phyloP scores from a whole-genome alignment of 176 grass and related monocot genomes.

The Triticum timopheevii region DNA sequence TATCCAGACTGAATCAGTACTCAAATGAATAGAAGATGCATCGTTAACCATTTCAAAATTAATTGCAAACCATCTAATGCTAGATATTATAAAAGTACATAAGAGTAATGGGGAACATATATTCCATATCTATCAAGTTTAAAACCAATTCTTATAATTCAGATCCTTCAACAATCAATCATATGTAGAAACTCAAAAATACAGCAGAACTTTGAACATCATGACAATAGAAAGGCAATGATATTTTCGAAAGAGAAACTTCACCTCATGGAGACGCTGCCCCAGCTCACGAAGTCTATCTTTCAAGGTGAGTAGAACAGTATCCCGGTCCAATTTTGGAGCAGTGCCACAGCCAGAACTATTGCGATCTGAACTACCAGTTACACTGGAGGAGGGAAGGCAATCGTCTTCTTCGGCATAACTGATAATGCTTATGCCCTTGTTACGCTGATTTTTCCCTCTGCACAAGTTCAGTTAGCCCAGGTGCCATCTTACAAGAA shows the following conservation, averaged over 20 bases:
- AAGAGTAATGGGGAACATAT: background rate
- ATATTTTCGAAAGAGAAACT: conserved; percentile 3
- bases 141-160: conserved; percentile 13
- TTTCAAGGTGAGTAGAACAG: conserved; percentile 52
- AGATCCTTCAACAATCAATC: background rate
- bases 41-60: background rate
- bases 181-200: background rate
- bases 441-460: conserved; percentile 63
- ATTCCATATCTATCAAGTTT: background rate
- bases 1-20: background rate
- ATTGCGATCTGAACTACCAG: conserved; percentile 35
- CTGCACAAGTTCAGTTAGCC: conserved; percentile 51
- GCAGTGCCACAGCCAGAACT: conserved; percentile 43
- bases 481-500: conserved; percentile 25
- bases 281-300: conserved; percentile 64
- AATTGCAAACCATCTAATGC: background rate
- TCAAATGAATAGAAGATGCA: background rate
- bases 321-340: conserved; percentile 43
- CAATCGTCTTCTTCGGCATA: conserved; percentile 31
- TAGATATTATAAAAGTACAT: background rate
- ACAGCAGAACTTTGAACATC: conserved; percentile 10
- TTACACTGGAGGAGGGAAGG: conserved; percentile 42
- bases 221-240: background rate
- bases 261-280: conserved; percentile 67
- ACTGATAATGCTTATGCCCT: conserved; percentile 41